phyloP scores from a whole-genome alignment of 768 basidiomycete genomes.

The Baorangia bicolor region DNA sequence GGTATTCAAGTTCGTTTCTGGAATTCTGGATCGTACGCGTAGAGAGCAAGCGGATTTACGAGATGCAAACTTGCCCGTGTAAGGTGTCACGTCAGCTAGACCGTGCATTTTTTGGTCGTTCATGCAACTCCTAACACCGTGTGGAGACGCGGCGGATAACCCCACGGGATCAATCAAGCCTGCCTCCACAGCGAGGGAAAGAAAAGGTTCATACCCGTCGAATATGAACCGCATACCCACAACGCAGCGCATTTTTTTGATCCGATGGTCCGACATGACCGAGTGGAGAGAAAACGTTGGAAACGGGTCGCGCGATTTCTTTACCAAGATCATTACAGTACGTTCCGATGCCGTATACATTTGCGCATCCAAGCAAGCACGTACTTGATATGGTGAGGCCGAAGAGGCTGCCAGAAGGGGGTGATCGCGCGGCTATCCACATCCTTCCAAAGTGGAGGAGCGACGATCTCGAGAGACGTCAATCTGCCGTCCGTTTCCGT shows the following conservation, averaged over 20 bases:
- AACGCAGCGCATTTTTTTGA: neutral
- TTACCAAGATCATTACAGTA: constrained; percentile 6
- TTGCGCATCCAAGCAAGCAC: neutral
- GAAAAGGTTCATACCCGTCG: neutral
- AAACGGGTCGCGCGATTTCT: constrained; percentile 5
- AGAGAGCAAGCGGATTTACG: neutral
- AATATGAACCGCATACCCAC: neutral
- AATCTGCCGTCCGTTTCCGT: constrained; percentile 1
- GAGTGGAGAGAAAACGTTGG: neutral
- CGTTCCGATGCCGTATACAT: constrained; percentile 9
- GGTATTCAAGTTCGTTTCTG: neutral
- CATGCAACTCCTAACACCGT: neutral
- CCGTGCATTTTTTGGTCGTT: neutral
- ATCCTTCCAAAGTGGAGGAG: constrained; percentile 20
- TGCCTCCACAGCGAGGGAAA: neutral
- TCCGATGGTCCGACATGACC: neutral
- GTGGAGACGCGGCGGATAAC: neutral
- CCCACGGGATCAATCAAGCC: neutral
- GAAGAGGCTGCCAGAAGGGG: constrained; percentile 3
- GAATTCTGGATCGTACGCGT: neutral
- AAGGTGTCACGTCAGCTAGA: neutral
- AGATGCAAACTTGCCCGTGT: neutral
- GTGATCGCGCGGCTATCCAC: constrained; percentile 23
- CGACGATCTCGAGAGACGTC: constrained; percentile 17
- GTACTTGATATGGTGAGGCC: neutral